Base-by-base conservation (phyloP, 148 eudicot genomes). In the Rheum nobile region DNA sequence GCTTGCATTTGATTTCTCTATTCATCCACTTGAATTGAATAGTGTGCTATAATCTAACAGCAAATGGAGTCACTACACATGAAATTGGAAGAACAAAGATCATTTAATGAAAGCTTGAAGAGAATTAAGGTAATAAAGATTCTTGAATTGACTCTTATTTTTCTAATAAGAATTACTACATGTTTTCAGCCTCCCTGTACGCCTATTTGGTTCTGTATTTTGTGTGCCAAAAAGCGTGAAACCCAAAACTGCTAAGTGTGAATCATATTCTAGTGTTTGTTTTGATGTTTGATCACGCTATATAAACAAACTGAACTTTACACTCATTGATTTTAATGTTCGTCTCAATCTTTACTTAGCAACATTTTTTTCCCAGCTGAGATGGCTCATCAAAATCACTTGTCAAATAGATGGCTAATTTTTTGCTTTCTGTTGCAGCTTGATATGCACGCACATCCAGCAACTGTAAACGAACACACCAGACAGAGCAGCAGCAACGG, bases 31-130 rank as follows among this genome's bases (percentile, higher is more conserved):
- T 17, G 4, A 29, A 14, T 7, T 32, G 70, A 29, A 29, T 31
- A 65, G 1, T 32, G 2, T 13, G 5, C 42, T 34, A 13, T 34
- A 79, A 43, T 54, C 43, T 16, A 72, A 73, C 81, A 89, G 91
- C 89, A 87, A 59, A 39, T 87, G 73, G 83, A 80, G 28, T 75
- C 83, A 34, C 31, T 89, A 61, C 89, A 44, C 8, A 65, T 74
- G n/a, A 82, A 85, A 6, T 32, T 85, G 37, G 76, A 80, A 12
- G 79, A 87, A 67, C 88, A 87, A 59, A 79, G 76, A 78, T 80
- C 82, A 32, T 71, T 79, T 65, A 84, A 87, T n/a, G 80, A 87
- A 48, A 82, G 75, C 73, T 75, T 89, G 74, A 89, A 85, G 85
- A 84, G 85, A 79, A 82, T 80, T 39, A 89, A 89, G 90, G 93